Percentiles rank a stretch among this genome's conserved stretches.
Conservation (phyloP, 2,329 filamentous ascomycete species). For the Aspergillus novofumigatus region DNA sequence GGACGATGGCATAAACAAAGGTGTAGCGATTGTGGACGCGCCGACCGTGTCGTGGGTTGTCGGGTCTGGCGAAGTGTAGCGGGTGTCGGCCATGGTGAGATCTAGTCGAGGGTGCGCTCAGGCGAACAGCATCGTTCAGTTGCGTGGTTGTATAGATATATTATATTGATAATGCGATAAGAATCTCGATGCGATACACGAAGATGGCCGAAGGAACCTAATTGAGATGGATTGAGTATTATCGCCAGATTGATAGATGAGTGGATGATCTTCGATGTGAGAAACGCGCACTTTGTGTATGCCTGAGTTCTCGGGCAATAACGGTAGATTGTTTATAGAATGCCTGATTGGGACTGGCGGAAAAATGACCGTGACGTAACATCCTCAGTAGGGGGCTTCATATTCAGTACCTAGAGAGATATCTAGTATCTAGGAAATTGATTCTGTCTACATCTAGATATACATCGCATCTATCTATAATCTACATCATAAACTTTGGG, state of each 20-base stretch:
- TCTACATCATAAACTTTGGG: background rate
- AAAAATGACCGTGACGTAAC: background rate
- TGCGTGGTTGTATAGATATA: background rate
- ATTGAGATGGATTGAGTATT: background rate
- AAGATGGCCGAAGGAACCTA: background rate
- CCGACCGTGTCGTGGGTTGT: constrained; percentile 42
- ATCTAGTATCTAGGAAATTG: too few relatives aligned
- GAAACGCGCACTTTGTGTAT: constrained; percentile 6
- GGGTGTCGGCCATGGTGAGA: constrained; percentile 34
- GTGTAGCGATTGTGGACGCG: constrained; percentile 35
- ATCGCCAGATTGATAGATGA: background rate
- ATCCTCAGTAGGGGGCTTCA: too few relatives aligned
- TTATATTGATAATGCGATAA: background rate
- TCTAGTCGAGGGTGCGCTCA: constrained; percentile 6
- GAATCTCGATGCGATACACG: background rate
- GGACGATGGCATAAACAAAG: constrained; percentile 35
- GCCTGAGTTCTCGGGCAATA: constrained; percentile 8
- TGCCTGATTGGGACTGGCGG: background rate
- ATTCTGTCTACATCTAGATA: too few relatives aligned
- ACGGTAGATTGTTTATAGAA: background rate
- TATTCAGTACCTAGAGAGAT: too few relatives aligned
- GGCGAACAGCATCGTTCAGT: background rate
- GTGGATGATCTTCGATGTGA: background rate
- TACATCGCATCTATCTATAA: background rate
- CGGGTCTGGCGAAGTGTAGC: constrained; percentile 35